Evolutionary conservation across 306 rosid genomes (phyloP).

Genomic region (Casuarina equisetifolia): DNA sequence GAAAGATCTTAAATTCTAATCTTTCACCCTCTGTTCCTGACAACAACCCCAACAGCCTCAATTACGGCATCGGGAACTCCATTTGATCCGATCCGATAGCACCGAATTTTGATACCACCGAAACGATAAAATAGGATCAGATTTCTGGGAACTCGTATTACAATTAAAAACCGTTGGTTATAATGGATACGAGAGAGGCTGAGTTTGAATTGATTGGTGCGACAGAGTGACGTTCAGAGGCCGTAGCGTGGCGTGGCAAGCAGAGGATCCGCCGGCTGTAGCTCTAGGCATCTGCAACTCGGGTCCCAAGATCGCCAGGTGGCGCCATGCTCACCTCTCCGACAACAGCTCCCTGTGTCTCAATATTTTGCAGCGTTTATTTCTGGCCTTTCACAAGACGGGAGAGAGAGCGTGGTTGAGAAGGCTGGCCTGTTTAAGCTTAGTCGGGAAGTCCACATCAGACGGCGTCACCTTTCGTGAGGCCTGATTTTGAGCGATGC

Average conservation of each 20-base stretch:
- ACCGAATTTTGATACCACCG: slow-evolving; percentile 23
- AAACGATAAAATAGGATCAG: slow-evolving; percentile 4
- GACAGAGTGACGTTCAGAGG: not conserved
- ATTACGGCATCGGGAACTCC: not conserved
- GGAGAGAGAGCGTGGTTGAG: not conserved
- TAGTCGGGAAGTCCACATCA: not conserved
- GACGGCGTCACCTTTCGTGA: not conserved
- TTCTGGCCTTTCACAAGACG: not conserved
- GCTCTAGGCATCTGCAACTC: not conserved
- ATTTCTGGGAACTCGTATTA: slow-evolving; percentile 5
- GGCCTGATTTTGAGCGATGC: not conserved
- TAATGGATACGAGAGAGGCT: not conserved
- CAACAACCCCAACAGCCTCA: not conserved
- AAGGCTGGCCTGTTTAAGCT: not conserved
- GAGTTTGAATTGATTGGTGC: slow-evolving; percentile 15
- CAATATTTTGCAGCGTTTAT: slow-evolving; percentile 1
- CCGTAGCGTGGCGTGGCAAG: slow-evolving; percentile 24
- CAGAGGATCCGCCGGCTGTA: slow-evolving; percentile 30
- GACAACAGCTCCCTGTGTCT: not conserved
- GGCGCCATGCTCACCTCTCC: slow-evolving; percentile 16
- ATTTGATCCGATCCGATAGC: slow-evolving; percentile 1
- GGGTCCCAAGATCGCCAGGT: slow-evolving; percentile 36
- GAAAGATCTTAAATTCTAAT: slow-evolving; percentile 10
- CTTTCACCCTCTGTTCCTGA: not conserved
- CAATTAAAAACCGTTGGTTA: not conserved